phyloP scores from a whole-genome alignment of 2,329 filamentous ascomycete species.

The Aspergillus piperis region DNA sequence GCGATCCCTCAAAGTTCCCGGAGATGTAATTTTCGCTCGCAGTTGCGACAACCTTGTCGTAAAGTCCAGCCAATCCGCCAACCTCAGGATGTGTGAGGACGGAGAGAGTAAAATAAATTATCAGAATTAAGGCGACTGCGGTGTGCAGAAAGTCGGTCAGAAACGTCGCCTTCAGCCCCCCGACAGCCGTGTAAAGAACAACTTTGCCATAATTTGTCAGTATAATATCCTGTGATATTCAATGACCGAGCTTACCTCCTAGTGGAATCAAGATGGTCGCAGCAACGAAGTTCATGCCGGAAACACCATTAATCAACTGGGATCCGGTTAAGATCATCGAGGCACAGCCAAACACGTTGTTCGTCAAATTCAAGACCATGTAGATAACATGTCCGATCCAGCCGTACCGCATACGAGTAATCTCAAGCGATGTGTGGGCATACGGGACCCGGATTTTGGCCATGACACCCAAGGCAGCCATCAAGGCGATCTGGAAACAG shows the following conservation, averaged over 20 bases:
- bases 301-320: constrained; percentile 49
- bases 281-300: constrained; percentile 52
- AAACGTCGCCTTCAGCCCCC: constrained; percentile 54
- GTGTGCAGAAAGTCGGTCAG: constrained; percentile 54
- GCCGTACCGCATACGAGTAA: constrained; percentile 52
- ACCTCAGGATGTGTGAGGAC: constrained; percentile 48
- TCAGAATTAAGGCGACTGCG: constrained; percentile 49
- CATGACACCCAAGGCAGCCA: constrained; percentile 52
- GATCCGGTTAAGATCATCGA: constrained; percentile 51
- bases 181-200: constrained; percentile 51
- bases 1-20: constrained; percentile 51
- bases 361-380: constrained; percentile 44
- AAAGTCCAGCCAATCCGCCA: constrained; percentile 47
- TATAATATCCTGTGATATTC: background rate
- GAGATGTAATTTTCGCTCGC: constrained; percentile 45
- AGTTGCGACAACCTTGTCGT: constrained; percentile 50
- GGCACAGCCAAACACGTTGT: constrained; percentile 49
- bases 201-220: constrained; percentile 29
- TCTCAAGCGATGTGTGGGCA: constrained; percentile 54
- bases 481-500: constrained; percentile 53
- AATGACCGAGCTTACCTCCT: constrained; percentile 38
- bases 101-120: constrained; percentile 52
- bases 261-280: constrained; percentile 50
- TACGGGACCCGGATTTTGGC: constrained; percentile 54
- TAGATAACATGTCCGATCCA: constrained; percentile 45